These are phyloP conservation scores for Kodamaea sagamina DNA, from an alignment of 805 yeast species.

Conservation along the genomic window DNA sequence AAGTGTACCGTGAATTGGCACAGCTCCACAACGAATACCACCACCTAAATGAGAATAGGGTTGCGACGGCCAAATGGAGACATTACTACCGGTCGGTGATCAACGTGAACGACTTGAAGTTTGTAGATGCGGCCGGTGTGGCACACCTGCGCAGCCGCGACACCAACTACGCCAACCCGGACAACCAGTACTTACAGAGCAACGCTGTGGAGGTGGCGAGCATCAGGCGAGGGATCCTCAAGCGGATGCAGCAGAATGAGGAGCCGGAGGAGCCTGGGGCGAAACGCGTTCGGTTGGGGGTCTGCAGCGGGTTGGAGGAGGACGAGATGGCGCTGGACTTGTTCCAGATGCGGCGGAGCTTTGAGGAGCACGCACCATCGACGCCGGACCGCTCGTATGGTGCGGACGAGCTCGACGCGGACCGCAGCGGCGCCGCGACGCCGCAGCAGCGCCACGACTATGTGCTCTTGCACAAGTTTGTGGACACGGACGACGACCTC, in stretches of 20 bases:
- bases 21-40: conserved; percentile 33
- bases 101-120: conserved; percentile 19
- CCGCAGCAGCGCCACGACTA: conserved; percentile 8
- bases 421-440: neutral
- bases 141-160: conserved; percentile 16
- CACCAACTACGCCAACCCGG: conserved; percentile 24
- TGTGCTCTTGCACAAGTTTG: conserved; percentile 5
- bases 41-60: conserved; percentile 22
- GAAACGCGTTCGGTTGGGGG: conserved; percentile 15
- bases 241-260: conserved; percentile 9
- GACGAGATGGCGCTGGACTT: conserved; percentile 31
- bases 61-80: conserved; percentile 13
- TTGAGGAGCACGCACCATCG: neutral
- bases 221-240: conserved; percentile 22
- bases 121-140: conserved; percentile 10
- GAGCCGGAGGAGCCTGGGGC: neutral
- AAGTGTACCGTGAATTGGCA: conserved; percentile 29
- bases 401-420: neutral
- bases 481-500: conserved; percentile 12
- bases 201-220: conserved; percentile 36
- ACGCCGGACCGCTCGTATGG: neutral
- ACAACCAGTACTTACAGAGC: conserved; percentile 26
- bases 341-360: conserved; percentile 17
- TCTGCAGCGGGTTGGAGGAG: conserved; percentile 24
- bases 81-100: conserved; percentile 32